Conservation (phyloP, 2,329 filamentous ascomycete species). For the Elsinoe necatrix region DNA sequence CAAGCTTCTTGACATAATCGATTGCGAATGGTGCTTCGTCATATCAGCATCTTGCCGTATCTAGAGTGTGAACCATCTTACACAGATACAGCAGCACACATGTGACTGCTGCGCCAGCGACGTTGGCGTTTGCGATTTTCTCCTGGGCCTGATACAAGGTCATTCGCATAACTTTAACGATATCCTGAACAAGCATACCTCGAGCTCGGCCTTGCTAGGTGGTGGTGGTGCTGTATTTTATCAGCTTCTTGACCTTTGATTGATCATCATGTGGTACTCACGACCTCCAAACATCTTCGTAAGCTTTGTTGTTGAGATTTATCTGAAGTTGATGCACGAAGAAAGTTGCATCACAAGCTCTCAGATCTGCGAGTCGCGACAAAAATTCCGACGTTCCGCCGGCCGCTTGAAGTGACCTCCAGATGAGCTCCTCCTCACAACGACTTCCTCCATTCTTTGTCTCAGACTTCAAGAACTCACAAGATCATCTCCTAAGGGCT, state of each 20-base stretch:
- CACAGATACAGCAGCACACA: constrained; percentile 67
- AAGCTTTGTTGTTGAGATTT: not conserved
- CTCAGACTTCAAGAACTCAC: not conserved
- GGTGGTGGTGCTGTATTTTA: constrained; percentile 55
- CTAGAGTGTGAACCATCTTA: constrained; percentile 39
- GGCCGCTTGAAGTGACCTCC: not conserved
- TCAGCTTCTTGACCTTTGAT: constrained; percentile 15
- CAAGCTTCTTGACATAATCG: constrained; percentile 45
- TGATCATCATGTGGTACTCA: constrained; percentile 30
- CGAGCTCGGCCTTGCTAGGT: constrained; percentile 61
- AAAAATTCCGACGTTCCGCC: constrained; percentile 1
- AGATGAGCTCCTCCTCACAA: not conserved
- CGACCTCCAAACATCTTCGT: constrained; percentile 56
- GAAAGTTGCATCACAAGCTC: constrained; percentile 8
- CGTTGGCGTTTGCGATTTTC: constrained; percentile 55
- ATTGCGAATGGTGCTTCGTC: constrained; percentile 46
- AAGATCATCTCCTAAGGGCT: not conserved
- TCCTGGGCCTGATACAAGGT: constrained; percentile 43
- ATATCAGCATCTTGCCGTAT: constrained; percentile 12
- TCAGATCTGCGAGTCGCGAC: not conserved
- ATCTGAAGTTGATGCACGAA: no score
- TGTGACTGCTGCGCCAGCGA: constrained; percentile 58
- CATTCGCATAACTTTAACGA: not conserved
- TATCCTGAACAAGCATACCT: constrained; percentile 26
- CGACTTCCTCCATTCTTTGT: not conserved